Evolutionary conservation across 1,284 basidiomycete genomes (phyloP).

Genomic region (Leucoagaricus sp.): DNA sequence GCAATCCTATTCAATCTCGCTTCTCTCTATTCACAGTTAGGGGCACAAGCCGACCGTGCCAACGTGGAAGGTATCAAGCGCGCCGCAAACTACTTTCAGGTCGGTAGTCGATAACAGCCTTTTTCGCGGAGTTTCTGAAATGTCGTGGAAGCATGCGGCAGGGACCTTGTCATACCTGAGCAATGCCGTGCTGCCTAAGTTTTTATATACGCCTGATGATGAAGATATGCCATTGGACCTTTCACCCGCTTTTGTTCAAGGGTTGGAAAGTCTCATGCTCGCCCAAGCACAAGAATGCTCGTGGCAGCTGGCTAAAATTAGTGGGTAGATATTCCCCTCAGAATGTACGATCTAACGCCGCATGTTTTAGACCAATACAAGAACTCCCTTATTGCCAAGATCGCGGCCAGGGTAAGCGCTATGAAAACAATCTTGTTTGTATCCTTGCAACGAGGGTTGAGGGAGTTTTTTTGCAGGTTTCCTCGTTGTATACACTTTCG

Average conservation of each 20-base stretch:
- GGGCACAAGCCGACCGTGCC: slow-evolving; percentile 65
- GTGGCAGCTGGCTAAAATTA: slow-evolving; percentile 91
- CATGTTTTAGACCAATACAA: slow-evolving; percentile 65
- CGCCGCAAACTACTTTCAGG: slow-evolving; percentile 73
- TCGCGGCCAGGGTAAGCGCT: slow-evolving; percentile 68
- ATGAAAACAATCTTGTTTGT: neutral
- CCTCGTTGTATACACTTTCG: slow-evolving; percentile 27
- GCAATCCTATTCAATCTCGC: slow-evolving; percentile 84
- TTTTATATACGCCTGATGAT: slow-evolving; percentile 51
- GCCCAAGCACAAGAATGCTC: slow-evolving; percentile 97
- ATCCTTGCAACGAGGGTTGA: neutral
- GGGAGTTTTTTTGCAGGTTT: slow-evolving; percentile 6
- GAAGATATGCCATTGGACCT: slow-evolving; percentile 67
- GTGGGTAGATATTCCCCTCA: slow-evolving; percentile 42
- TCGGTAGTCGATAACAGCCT: slow-evolving; percentile 24
- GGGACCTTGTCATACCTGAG: slow-evolving; percentile 73
- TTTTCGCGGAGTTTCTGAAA: slow-evolving; percentile 13
- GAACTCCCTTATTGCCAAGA: slow-evolving; percentile 84
- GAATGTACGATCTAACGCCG: slow-evolving; percentile 6
- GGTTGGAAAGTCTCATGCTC: slow-evolving; percentile 80
- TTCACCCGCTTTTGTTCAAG: slow-evolving; percentile 58
- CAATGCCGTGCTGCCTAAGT: slow-evolving; percentile 56
- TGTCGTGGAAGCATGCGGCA: slow-evolving; percentile 67
- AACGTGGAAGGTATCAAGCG: slow-evolving; percentile 78
- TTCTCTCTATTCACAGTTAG: slow-evolving; percentile 77